Evolutionary conservation across 1,139 yeast species (phyloP), one percentile per base, ranked within the genome.

Genomic region (Lodderomyces margitis): DNA sequence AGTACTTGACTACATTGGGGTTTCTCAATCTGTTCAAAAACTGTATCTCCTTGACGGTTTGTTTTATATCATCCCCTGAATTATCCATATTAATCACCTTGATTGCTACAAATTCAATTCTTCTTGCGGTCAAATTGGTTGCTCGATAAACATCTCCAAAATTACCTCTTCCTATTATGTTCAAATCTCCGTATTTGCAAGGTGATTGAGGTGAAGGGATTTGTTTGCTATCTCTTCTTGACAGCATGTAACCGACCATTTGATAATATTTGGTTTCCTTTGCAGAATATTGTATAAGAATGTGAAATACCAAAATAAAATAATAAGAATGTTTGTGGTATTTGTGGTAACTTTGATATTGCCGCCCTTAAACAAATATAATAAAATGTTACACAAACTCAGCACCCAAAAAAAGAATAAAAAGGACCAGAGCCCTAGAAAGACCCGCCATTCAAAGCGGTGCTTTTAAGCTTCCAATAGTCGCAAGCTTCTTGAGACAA

Each of bases 61-160:
- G 76, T 24, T 46, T 47, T 34, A 87, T 78, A 41, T 87, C 94
- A 42, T 87, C 95, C 17, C 79, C 81, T 0, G 83, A 68, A 21
- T 81, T 81, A 47, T 87, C 96, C 39, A 88, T 63, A 53, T 87
- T 83, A 37, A 89, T 76, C 12, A 86, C 83, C 59, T 89, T 89
- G 20, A 89, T 74, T 4, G 97, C 97, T 3, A 72, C 58, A 24
- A 34, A 24, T 21, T 32, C 38, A 27, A 62, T 59, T 11, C 7
- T 32, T 24, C 34, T 41, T 17, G 39, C 12, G 6, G 34, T 21
- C 27, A 52, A 52, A 17, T 66, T 64, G n/a, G 55, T 53, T 1
- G 89, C 95, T 52, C 71, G 76, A 58, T 80, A 88, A 35, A 88
- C 96, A 56, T 86, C 91, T 12, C 96, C 96, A 67, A 87, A 88